These are phyloP conservation scores for Urtica urens DNA, from an alignment of 306 rosid genomes.

Conservation along the genomic window DNA sequence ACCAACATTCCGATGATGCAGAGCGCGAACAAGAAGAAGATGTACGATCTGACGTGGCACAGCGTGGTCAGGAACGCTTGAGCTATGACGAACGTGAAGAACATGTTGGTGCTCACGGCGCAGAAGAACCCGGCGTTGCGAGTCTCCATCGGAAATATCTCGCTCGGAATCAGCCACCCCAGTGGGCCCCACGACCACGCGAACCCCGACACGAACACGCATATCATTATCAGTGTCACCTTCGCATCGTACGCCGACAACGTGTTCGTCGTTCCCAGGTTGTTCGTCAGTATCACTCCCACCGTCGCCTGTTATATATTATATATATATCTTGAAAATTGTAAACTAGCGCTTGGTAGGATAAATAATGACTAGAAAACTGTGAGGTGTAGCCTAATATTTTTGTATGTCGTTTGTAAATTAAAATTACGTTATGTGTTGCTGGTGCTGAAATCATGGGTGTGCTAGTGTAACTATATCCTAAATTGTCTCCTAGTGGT, in stretches of 20 bases:
- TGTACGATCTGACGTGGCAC: slow-evolving; percentile 11
- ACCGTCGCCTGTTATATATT: background rate
- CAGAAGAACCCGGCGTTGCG: slow-evolving; percentile 22
- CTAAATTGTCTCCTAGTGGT: no score
- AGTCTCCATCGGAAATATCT: slow-evolving; percentile 18
- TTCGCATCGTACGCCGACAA: slow-evolving; percentile 2
- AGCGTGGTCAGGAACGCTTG: slow-evolving; percentile 27
- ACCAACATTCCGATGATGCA: slow-evolving; percentile 9
- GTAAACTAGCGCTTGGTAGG: background rate
- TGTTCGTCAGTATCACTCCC: slow-evolving; percentile 4
- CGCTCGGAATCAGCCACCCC: slow-evolving; percentile 27
- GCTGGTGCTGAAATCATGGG: no score
- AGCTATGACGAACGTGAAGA: slow-evolving; percentile 27
- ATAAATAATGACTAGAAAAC: no score
- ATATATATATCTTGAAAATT: background rate
- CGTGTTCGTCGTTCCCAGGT: slow-evolving; percentile 6
- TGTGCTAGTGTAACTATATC: no score
- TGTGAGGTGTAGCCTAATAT: no score
- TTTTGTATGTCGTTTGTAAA: no score
- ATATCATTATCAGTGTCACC: slow-evolving; percentile 4
- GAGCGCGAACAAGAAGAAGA: slow-evolving; percentile 26
- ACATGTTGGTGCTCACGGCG: slow-evolving; percentile 27
- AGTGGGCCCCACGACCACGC: slow-evolving; percentile 37
- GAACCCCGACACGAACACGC: slow-evolving; percentile 21
- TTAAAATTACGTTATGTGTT: no score